Evolutionary conservation across 257 asterid species (phyloP).

Genomic region (Capsicum pubescens): DNA sequence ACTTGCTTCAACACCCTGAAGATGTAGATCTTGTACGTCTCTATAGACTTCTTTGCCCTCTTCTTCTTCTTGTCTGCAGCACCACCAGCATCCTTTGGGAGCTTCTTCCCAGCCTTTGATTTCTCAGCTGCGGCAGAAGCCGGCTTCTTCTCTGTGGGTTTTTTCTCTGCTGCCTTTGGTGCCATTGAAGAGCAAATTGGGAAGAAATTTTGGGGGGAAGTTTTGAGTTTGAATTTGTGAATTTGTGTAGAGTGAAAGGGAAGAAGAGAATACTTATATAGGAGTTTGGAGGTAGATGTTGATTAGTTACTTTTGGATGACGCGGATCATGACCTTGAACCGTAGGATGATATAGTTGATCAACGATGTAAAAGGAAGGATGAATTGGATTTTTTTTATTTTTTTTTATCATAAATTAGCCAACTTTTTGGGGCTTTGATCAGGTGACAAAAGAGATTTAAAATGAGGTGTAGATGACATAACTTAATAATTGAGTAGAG

Average conservation of each 20-base stretch:
- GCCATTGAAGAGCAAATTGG: not conserved
- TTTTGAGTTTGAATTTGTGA: not conserved
- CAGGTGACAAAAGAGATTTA: too few species aligned
- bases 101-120: slow-evolving; percentile 10
- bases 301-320: not conserved
- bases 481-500: too few species aligned
- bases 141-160: not conserved
- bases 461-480: too few species aligned
- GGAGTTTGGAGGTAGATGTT: not conserved
- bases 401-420: too few species aligned
- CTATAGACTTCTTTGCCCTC: not conserved
- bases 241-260: not conserved
- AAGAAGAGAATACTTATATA: not conserved
- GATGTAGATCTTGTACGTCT: not conserved
- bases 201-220: not conserved
- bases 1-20: slow-evolving; percentile 7
- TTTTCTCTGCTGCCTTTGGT: slow-evolving; percentile 20
- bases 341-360: not conserved
- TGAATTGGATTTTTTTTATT: not conserved
- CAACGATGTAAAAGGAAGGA: not conserved
- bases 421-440: too few species aligned
- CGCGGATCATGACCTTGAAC: not conserved
- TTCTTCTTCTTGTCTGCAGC: slow-evolving; percentile 12
- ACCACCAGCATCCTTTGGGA: not conserved
- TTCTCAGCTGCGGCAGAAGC: not conserved